These are phyloP conservation scores for Melanopsichium pennsylvanicum DNA, from an alignment of 1,284 basidiomycete species.

Conservation along the genomic window DNA sequence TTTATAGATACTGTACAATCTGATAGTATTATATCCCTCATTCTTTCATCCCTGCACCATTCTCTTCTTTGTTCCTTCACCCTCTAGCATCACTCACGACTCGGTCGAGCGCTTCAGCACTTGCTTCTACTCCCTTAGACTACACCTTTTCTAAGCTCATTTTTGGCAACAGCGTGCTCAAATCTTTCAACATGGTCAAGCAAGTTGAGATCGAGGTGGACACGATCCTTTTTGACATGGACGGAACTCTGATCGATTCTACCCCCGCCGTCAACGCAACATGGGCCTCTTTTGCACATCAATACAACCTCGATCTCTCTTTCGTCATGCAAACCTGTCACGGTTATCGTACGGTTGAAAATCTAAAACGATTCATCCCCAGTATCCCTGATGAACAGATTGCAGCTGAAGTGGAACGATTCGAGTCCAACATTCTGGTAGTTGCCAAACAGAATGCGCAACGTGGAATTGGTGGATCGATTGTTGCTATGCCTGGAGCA, in stretches of 20 bases:
- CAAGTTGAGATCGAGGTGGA: constrained; percentile 44
- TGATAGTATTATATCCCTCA: too few species aligned
- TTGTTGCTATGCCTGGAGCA: constrained; percentile 63
- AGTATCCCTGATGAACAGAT: constrained; percentile 50
- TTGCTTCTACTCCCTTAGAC: too few species aligned
- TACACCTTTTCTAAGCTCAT: too few species aligned
- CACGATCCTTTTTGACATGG: constrained; percentile 65
- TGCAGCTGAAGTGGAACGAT: constrained; percentile 48
- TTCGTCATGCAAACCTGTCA: constrained; percentile 61
- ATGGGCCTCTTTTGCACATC: constrained; percentile 56
- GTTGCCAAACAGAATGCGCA: constrained; percentile 53
- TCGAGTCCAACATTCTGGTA: constrained; percentile 60
- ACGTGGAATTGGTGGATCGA: constrained; percentile 44
- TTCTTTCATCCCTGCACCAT: too few species aligned
- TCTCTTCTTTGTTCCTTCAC: too few species aligned
- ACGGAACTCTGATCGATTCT: constrained; percentile 64
- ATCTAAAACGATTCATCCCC: constrained; percentile 59
- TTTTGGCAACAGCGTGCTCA: too few species aligned
- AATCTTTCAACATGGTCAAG: constrained; percentile 32
- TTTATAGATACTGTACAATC: too few species aligned
- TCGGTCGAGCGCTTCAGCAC: too few species aligned
- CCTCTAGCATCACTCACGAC: too few species aligned
- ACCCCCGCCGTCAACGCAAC: constrained; percentile 63
- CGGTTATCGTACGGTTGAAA: constrained; percentile 63
- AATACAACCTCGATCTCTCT: constrained; percentile 61